Percentiles rank a stretch among this genome's conserved stretches.
phyloP scores from a whole-genome alignment of 495 filamentous ascomycete genomes.

The Rusavskia elegans region DNA sequence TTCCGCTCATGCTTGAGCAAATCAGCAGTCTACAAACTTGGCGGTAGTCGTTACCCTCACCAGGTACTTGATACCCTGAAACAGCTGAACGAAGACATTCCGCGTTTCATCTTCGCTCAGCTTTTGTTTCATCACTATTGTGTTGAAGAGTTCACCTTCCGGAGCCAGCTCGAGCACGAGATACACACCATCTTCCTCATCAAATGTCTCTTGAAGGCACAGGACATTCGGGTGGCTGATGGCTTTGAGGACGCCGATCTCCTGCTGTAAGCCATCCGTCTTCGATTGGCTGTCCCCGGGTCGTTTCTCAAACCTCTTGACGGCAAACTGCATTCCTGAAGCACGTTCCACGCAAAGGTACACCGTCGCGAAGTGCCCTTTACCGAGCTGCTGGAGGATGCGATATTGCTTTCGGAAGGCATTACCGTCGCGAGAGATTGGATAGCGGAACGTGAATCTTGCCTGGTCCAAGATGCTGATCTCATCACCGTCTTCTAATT shows the following conservation, averaged over 20 bases:
- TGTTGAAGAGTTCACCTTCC: conserved; percentile 90
- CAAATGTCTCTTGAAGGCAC: conserved; percentile 89
- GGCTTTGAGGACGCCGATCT: conserved; percentile 90
- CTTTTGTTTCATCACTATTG: conserved; percentile 77
- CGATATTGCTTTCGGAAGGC: conserved; percentile 77
- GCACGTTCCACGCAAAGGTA: conserved; percentile 78
- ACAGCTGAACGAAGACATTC: conserved; percentile 79
- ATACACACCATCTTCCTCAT: conserved; percentile 81
- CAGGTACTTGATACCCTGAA: conserved; percentile 87
- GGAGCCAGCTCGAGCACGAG: conserved; percentile 81
- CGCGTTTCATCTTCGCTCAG: conserved; percentile 69
- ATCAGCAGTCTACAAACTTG: conserved; percentile 20
- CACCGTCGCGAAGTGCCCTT: conserved; percentile 93
- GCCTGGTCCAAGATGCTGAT: conserved; percentile 69
- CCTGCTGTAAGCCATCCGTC: conserved; percentile 75
- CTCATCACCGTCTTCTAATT: conserved; percentile 78
- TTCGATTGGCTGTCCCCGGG: conserved; percentile 67
- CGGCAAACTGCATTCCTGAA: conserved; percentile 71
- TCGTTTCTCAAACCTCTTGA: conserved; percentile 84
- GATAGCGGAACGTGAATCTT: conserved; percentile 82
- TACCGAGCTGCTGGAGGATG: conserved; percentile 73
- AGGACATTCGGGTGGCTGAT: conserved; percentile 92
- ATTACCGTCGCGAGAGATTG: conserved; percentile 50
- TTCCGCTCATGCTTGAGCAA: conserved; percentile 73
- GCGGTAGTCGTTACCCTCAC: conserved; percentile 32